These are phyloP conservation scores for Solanum chilense DNA, from an alignment of 257 asterid genomes.

Conservation along the genomic window DNA sequence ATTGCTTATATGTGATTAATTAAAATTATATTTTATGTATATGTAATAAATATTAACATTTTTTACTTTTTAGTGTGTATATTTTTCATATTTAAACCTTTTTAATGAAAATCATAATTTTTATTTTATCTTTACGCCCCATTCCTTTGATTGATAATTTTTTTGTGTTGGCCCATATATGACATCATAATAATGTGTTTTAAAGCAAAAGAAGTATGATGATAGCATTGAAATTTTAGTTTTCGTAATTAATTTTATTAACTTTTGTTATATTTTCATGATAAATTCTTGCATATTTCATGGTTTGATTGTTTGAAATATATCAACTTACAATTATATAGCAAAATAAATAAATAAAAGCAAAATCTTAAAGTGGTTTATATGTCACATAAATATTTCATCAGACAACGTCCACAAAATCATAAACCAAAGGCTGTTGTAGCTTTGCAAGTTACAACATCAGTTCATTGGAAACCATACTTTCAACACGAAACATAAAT, in stretches of 20 bases:
- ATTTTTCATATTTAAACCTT: too few species aligned
- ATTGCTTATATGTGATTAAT: background rate
- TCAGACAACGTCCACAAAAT: background rate
- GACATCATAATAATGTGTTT: accelerated
- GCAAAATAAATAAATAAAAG: background rate
- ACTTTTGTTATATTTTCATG: background rate
- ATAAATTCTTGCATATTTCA: too few species aligned
- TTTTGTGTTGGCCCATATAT: accelerated
- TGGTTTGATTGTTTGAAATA: accelerated
- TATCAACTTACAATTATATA: too few species aligned
- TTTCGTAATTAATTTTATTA: background rate
- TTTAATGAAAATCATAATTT: too few species aligned
- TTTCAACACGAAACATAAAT: too few species aligned
- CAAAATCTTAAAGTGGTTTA: background rate
- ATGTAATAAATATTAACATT: too few species aligned
- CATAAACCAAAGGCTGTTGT: background rate
- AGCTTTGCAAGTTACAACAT: background rate
- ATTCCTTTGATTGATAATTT: background rate
- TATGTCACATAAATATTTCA: background rate
- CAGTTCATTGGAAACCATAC: background rate
- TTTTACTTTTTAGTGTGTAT: background rate
- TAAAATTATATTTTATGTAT: too few species aligned
- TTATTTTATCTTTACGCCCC: background rate
- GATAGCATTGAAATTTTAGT: background rate
- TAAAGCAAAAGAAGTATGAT: background rate